Percentiles rank a stretch among this genome's conserved stretches.
These are phyloP conservation scores for Quercus tomentella DNA, from an alignment of 331 rosid genomes.

Conservation along the genomic window DNA sequence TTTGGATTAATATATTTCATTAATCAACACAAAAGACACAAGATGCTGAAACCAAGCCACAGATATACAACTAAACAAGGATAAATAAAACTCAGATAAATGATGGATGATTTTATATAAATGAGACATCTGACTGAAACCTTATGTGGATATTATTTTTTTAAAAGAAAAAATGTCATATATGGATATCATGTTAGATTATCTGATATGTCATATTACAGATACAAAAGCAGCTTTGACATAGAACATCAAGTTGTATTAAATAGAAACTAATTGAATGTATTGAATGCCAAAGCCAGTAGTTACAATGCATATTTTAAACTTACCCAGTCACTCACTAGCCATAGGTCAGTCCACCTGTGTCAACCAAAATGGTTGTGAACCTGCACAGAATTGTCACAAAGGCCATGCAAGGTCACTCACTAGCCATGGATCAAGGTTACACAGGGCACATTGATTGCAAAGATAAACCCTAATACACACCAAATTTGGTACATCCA, in stretches of 20 bases:
- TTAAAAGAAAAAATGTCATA: neutral
- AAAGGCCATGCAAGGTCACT: neutral
- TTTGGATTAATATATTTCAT: neutral
- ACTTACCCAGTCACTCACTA: neutral
- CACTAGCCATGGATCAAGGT: neutral
- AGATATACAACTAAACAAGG: neutral
- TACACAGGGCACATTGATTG: neutral
- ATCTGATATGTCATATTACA: neutral
- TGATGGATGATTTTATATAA: neutral
- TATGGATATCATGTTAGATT: neutral
- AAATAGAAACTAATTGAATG: neutral
- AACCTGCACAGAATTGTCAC: neutral
- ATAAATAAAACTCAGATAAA: neutral
- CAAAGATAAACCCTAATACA: neutral
- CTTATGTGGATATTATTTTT: too few relatives aligned
- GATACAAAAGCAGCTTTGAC: neutral
- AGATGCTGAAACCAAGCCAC: neutral
- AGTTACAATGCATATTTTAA: neutral
- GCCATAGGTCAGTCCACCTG: neutral
- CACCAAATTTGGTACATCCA: neutral
- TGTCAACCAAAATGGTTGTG: neutral
- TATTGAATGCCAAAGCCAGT: neutral
- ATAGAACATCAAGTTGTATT: neutral
- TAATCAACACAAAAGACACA: neutral
- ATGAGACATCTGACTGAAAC: neutral